phyloP scores from a whole-genome alignment of 2,329 filamentous ascomycete species.

The Lomentospora prolificans region DNA sequence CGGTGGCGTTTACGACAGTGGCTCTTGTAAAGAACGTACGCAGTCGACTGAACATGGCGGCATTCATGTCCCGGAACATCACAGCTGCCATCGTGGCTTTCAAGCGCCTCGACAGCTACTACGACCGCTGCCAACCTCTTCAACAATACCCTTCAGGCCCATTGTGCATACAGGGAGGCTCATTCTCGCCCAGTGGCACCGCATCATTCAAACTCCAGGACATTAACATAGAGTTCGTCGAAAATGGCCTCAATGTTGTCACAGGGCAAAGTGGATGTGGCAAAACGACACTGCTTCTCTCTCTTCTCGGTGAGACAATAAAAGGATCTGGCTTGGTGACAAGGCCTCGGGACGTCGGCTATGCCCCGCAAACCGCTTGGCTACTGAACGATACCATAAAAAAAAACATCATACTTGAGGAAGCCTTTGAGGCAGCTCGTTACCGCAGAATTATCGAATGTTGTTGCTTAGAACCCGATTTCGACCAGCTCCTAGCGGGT shows the following conservation, averaged over 20 bases:
- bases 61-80: slow-evolving; percentile 22
- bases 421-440: slow-evolving; percentile 36
- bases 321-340: slow-evolving; percentile 37
- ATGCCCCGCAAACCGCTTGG: slow-evolving; percentile 48
- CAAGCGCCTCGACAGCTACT: slow-evolving; percentile 43
- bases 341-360: slow-evolving; percentile 42
- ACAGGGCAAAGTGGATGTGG: slow-evolving; percentile 45
- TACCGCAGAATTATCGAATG: slow-evolving; percentile 47
- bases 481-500: slow-evolving; percentile 38
- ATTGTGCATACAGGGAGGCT: slow-evolving; percentile 34
- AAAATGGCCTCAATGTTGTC: slow-evolving; percentile 44
- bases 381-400: slow-evolving; percentile 46
- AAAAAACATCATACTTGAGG: slow-evolving; percentile 46
- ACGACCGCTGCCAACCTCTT: slow-evolving; percentile 38
- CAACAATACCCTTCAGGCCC: slow-evolving; percentile 38
- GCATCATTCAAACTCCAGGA: slow-evolving; percentile 39
- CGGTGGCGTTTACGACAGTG: slow-evolving; percentile 48
- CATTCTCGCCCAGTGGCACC: slow-evolving; percentile 38
- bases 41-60: slow-evolving; percentile 28
- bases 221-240: slow-evolving; percentile 40
- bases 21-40: slow-evolving; percentile 43
- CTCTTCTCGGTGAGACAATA: slow-evolving; percentile 45
- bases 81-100: slow-evolving; percentile 37
- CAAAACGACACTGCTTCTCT: slow-evolving; percentile 45
- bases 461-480: slow-evolving; percentile 41